Evolutionary conservation across 495 filamentous ascomycete genomes (phyloP).

Genomic region (Penicillium bovifimosum): DNA sequence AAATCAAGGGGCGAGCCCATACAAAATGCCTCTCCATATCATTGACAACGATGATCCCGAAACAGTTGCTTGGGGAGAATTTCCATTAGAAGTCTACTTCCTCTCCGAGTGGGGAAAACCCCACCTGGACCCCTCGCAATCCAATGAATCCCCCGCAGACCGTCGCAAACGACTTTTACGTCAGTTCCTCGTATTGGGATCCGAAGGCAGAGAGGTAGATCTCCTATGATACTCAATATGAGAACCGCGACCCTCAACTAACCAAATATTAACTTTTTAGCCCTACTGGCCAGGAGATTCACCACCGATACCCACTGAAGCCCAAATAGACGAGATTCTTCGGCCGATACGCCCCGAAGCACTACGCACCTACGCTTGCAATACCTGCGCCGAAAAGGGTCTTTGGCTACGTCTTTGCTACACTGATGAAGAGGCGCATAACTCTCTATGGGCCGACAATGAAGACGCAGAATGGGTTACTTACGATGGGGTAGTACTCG

Average conservation of each 20-base stretch:
- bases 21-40: constrained; percentile 6
- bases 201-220: not conserved
- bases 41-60: constrained; percentile 1
- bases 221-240: not conserved
- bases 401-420: constrained; percentile 5
- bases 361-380: not conserved
- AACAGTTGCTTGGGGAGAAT: constrained; percentile 1
- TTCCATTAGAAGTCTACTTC: not conserved
- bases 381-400: not conserved
- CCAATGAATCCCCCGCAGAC: constrained; percentile 2
- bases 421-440: not conserved
- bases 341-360: not conserved
- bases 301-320: not conserved
- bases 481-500: not conserved
- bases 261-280: not conserved
- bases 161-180: constrained; percentile 6
- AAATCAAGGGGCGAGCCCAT: too few species aligned
- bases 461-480: not conserved
- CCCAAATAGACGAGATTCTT: constrained; percentile 7
- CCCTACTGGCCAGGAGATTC: not conserved
- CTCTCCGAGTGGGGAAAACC: constrained; percentile 3
- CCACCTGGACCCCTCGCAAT: not conserved
- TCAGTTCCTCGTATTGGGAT: constrained; percentile 6
- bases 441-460: not conserved
- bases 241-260: too few species aligned